Evolutionary conservation across 768 basidiomycete species (phyloP).

Genomic region (Tulasnella sp.): DNA sequence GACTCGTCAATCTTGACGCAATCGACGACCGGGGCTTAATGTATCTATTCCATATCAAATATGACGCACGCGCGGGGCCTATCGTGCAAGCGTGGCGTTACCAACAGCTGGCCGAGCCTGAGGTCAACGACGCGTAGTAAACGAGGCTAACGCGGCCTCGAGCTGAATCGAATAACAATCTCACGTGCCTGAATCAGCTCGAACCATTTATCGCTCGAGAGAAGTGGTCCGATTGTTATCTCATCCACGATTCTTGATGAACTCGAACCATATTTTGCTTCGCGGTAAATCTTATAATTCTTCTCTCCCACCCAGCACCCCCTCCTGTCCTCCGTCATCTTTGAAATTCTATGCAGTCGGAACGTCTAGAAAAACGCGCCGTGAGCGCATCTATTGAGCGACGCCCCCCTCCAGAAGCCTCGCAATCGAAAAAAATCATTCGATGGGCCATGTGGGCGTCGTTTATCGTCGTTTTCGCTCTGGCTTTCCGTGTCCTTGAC

Average conservation of each 20-base stretch:
- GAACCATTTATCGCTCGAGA: neutral
- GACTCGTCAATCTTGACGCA: too few relatives aligned
- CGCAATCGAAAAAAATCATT: neutral
- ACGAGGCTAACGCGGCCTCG: neutral
- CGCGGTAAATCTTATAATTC: too few relatives aligned
- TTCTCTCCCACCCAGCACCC: neutral
- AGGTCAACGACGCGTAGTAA: too few relatives aligned
- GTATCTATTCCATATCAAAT: too few relatives aligned
- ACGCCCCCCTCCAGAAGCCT: neutral
- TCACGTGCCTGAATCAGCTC: neutral
- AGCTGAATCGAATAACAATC: neutral
- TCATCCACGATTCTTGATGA: neutral
- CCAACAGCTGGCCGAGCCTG: too few relatives aligned
- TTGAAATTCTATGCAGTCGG: neutral
- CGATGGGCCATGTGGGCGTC: neutral
- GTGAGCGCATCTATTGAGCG: neutral
- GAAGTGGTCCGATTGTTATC: neutral
- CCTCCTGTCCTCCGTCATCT: neutral
- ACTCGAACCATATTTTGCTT: conserved; percentile 12
- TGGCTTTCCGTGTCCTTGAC: conserved; percentile 39
- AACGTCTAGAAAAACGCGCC: neutral
- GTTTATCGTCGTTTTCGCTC: conserved; percentile 32
- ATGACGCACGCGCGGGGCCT: too few relatives aligned
- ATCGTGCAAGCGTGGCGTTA: too few relatives aligned
- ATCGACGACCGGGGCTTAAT: too few relatives aligned